Base-by-base conservation (phyloP, 2,329 filamentous ascomycete species). In the Pyrenochaeta sp. region DNA sequence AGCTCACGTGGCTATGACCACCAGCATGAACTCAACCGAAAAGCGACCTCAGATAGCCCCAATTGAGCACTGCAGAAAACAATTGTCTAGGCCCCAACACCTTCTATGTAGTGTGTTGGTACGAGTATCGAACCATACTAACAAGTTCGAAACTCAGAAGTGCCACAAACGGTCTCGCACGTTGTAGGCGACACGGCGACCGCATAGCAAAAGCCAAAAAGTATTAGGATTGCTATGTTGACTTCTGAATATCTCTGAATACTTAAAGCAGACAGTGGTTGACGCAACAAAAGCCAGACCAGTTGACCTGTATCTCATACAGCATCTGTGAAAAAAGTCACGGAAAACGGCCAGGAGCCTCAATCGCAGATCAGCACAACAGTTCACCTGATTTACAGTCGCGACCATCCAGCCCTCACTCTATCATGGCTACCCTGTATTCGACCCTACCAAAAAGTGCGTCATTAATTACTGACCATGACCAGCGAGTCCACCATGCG, bases 361-460 rank as follows among this genome's bases (percentile, higher is more conserved):
- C 12, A 12, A 36, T 36, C 28, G 28, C 19, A 30, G 12, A 3
- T 13, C 32, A 15, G 5, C 8, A 12, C 32, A 15, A 13, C 32
- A 30, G 28, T 36, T 15, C 12, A 36, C 12, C 32, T 36, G 8
- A 36, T 36, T 9, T 9, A 36, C 13, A 19, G 15, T 42, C 39
- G 24, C 39, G 7, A 36, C 36, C 49, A 27, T 27, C 22, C 12
- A 52, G 12, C 1, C 40, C 37, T 39, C 40, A 46, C 39, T 32
- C 49, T 42, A 39, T 36, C 37, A 50, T 76, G 72, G 65, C 73
- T 64, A 63, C 70, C 25, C 61, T 72, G 72, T 76, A 71, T 57
- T 70, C 46, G 6, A 32, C 30, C 22, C 10, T 9, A 28, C n/a
- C 28, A 12, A 12, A 25, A 25, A n/a, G 24, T 45, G 19, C 7